Evolutionary conservation across 2,329 filamentous ascomycete species (phyloP), one percentile per base, ranked within the genome.

Genomic region (Fusarium papillatum): DNA sequence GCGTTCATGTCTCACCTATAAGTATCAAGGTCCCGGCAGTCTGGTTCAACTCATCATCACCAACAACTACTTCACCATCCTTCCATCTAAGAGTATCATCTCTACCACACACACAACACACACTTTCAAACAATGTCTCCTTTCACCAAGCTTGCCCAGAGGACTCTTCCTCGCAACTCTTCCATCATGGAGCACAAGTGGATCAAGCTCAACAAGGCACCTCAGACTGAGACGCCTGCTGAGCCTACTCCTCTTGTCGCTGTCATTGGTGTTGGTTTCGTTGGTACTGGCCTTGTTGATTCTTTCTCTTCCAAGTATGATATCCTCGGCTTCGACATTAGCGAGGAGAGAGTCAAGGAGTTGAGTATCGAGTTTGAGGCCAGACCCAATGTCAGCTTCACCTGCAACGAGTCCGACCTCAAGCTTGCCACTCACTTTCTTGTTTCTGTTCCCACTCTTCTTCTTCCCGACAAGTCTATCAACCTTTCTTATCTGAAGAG

Each of bases 261-360:
- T 62, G 83, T 90, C 29, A 85, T 90, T 24, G 88, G 88, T 11
- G 86, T 89, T 5, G 88, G 88, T 29, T 90, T 88, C 73, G 87
- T 90, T 7, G 88, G 88, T 5, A 83, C 84, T 38, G 85, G 88
- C 61, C 86, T 90, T 10, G 84, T 88, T 38, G 77, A 81, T 39
- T 82, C 81, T 9, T 89, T 89, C 72, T 82, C 84, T 4, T 76
- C 69, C 8, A 74, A 80, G 24, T 88, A 84, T 75, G 69, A 80
- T 9, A 82, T 87, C 14, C 76, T 89, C 24, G 88, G 85, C 11
- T 89, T 86, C 70, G 87, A 89, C 50, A 82, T 89, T 7, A 87
- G 84, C 2, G 76, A 82, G 24, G 67, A 80, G 13, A 83, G 86
- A 10, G 73, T 87, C n/a, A 69, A 79, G 3, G 72, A 83, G 8